These are phyloP conservation scores for Capronia coronata DNA, from an alignment of 2,329 filamentous ascomycete genomes.

Conservation along the genomic window DNA sequence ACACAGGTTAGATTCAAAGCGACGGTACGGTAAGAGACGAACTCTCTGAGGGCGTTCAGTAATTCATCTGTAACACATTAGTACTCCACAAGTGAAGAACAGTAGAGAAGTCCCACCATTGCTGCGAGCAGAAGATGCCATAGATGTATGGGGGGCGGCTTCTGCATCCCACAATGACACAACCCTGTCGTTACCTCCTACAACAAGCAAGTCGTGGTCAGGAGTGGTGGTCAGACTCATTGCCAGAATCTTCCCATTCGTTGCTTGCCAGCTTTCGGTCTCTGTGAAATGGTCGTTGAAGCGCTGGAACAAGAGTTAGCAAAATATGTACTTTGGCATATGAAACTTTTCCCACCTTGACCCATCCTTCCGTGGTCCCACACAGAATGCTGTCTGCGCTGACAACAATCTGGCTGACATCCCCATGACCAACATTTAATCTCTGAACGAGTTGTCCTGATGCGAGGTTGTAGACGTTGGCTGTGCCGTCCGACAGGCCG, in stretches of 20 bases:
- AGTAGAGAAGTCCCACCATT: conserved; percentile 44
- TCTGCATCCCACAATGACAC: conserved; percentile 78
- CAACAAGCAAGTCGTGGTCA: conserved; percentile 77
- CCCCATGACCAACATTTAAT: conserved; percentile 73
- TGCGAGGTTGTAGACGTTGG: conserved; percentile 96
- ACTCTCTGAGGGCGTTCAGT: conserved; percentile 69
- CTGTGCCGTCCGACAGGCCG: conserved; percentile 76
- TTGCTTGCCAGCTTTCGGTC: conserved; percentile 70
- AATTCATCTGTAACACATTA: conserved; percentile 45
- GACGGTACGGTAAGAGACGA: conserved; percentile 86
- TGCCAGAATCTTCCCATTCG: conserved; percentile 78
- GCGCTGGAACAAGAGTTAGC: conserved; percentile 42
- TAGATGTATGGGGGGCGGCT: conserved; percentile 34
- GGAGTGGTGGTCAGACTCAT: conserved; percentile 68
- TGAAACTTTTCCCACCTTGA: conserved; percentile 56
- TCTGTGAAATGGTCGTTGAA: conserved; percentile 79
- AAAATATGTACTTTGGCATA: background rate
- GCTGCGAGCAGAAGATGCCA: conserved; percentile 41
- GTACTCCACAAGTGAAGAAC: background rate
- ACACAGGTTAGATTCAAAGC: conserved; percentile 80
- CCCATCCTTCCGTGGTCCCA: conserved; percentile 79
- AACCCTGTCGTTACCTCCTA: conserved; percentile 85
- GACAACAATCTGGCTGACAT: conserved; percentile 47
- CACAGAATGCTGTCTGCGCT: conserved; percentile 80
- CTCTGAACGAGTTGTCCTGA: conserved; percentile 84